Evolutionary conservation across 208 protist genomes (phyloP), one percentile per base, ranked within the genome.

Genomic region (Crithidia bombi): DNA sequence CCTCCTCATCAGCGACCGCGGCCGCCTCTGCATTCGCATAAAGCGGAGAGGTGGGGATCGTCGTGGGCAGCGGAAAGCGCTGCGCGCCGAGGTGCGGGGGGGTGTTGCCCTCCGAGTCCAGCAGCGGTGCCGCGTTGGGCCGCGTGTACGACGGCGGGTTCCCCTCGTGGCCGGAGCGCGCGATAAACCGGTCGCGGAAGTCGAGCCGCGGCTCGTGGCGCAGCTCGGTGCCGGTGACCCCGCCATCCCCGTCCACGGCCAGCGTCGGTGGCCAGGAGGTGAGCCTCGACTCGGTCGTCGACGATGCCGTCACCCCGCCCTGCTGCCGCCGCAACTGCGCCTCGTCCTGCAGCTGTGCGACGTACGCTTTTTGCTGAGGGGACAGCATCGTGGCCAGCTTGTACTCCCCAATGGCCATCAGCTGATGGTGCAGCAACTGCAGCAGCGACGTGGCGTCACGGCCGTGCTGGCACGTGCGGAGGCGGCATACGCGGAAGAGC

Each of bases 401-500:
- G 51, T 74, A 74, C 68, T 68, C 65, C 23, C 75, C 69, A 43
- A 76, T 69, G 7, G 84, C 66, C 32, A 83, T 55, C 30, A 91
- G 65, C 36, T 83, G 57, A 49, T 79, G 83, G 17, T 77, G 78
- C 32, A 95, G 81, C 17, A 92, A 70, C 50, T 89, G 79, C 46
- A 92, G 63, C 23, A 91, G 72, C 9, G 79, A 82, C 17, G 78
- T 82, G 14, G 82, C 87, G 54, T 95, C 90, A 14, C 76, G 78
- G 64, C 85, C 82, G 28, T 74, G 79, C 32, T 69, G 66, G 67
- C 78, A 90, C 32, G 79, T 84, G 15, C 73, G 68, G 66, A 81
- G 65, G 54, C 50, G 58, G 17, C 78, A 72, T 23, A 91, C 65
- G 11, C 74, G 71, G 59, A 79, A 91, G 33, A 95, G 69, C 15